These are phyloP conservation scores for Aspergillus pseudotamarii DNA, from an alignment of 2,329 filamentous ascomycete species.

Conservation along the genomic window DNA sequence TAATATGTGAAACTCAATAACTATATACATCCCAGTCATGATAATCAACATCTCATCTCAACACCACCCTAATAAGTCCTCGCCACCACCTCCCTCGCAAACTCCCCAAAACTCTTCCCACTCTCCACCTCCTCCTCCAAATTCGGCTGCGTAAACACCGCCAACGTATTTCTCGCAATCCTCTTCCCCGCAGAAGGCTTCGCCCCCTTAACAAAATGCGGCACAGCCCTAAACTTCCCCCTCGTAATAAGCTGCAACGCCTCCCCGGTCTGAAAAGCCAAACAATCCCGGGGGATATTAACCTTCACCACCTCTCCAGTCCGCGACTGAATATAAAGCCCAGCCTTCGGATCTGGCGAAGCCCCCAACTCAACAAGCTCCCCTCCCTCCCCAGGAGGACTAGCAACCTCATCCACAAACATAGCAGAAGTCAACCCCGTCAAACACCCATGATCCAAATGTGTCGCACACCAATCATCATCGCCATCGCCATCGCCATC, in stretches of 20 bases:
- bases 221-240: constrained; percentile 91
- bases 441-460: constrained; percentile 85
- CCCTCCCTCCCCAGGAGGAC: constrained; percentile 38
- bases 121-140: constrained; percentile 70
- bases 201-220: constrained; percentile 88
- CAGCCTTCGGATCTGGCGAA: constrained; percentile 81
- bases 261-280: constrained; percentile 96
- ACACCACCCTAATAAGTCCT: constrained; percentile 53
- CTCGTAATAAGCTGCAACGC: constrained; percentile 85
- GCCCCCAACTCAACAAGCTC: constrained; percentile 67
- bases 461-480: constrained; percentile 87
- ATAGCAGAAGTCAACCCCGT: constrained; percentile 94
- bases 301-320: constrained; percentile 84
- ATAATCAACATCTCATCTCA: not conserved
- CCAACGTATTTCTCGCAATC: constrained; percentile 83
- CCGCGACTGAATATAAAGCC: constrained; percentile 91
- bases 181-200: constrained; percentile 56
- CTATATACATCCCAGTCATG: not conserved
- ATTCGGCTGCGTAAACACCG: constrained; percentile 97
- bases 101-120: constrained; percentile 74
- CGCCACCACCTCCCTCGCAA: constrained; percentile 79
- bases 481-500: constrained; percentile 57
- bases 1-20: not conserved
- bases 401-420: constrained; percentile 79
- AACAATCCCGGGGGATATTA: constrained; percentile 83